Percentiles rank a stretch among this genome's conserved stretches.
Conservation (phyloP, 2,329 filamentous ascomycete species). For the Fonsecaea multimorphosa region DNA sequence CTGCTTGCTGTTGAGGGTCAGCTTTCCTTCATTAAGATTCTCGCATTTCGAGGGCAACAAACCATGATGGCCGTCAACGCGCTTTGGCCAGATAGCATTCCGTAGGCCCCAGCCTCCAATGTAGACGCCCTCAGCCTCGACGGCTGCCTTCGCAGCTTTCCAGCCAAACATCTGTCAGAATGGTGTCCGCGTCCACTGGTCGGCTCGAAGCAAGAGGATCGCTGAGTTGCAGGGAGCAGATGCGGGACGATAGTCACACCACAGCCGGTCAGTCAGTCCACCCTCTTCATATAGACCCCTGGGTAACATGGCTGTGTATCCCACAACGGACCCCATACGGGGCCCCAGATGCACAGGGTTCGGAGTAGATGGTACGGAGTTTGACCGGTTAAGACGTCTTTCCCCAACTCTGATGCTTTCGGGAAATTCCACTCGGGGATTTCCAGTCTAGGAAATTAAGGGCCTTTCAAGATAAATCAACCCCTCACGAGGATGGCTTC, state of each 20-base stretch:
- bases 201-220: neutral
- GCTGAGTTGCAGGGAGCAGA: neutral
- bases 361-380: neutral
- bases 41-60: neutral
- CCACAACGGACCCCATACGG: neutral
- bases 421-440: neutral
- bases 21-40: neutral
- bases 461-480: neutral
- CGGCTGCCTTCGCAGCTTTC: conserved; percentile 17
- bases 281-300: neutral
- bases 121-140: conserved; percentile 30
- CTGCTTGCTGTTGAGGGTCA: conserved; percentile 19
- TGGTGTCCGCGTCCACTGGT: neutral
- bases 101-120: conserved; percentile 29
- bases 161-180: conserved; percentile 15
- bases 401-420: neutral
- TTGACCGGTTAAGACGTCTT: neutral
- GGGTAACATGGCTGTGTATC: neutral
- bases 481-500: neutral
- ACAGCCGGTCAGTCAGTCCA: neutral
- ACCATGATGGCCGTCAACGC: conserved; percentile 22
- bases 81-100: conserved; percentile 22
- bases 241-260: neutral
- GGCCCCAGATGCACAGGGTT: neutral
- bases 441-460: neutral